A percentile compares a stretch with the other conserved stretches of the same genome.
phyloP scores from a whole-genome alignment of 1,139 yeast species.

The Pichia sp. region DNA sequence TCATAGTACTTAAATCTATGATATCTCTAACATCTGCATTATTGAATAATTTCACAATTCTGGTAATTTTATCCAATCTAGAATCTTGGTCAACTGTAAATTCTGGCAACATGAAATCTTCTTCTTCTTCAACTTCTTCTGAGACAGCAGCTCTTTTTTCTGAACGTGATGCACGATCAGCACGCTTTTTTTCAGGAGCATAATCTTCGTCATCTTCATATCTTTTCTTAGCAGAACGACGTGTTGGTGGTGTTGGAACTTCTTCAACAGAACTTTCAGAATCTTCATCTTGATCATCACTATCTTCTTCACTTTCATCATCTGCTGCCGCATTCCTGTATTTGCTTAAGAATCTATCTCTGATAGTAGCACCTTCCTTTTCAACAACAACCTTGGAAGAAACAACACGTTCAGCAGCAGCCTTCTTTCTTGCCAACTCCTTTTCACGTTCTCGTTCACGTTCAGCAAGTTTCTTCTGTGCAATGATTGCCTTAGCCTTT shows the following conservation, averaged over 20 bases:
- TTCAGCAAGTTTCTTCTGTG: constrained; percentile 22
- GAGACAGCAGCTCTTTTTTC: constrained; percentile 23
- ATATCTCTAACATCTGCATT: constrained; percentile 73
- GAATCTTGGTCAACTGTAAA: constrained; percentile 43
- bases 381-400: constrained; percentile 20
- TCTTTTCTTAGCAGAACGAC: constrained; percentile 3
- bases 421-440: constrained; percentile 15
- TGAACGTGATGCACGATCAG: constrained; percentile 6
- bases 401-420: constrained; percentile 18
- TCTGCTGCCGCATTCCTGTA: background rate
- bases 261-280: constrained; percentile 16
- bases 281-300: constrained; percentile 7
- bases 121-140: constrained; percentile 18
- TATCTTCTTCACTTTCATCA: background rate
- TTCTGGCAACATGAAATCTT: constrained; percentile 38
- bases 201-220: constrained; percentile 8
- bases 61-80: constrained; percentile 53
- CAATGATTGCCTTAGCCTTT: constrained; percentile 28
- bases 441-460: constrained; percentile 14
- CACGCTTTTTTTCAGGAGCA: background rate
- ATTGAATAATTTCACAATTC: constrained; percentile 76
- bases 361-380: constrained; percentile 10
- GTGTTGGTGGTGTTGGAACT: background rate
- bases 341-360: constrained; percentile 8
- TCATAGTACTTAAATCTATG: constrained; percentile 73